Base-by-base conservation (phyloP, 2,329 filamentous ascomycete species). In the Microcyclospora tardicrescens region DNA sequence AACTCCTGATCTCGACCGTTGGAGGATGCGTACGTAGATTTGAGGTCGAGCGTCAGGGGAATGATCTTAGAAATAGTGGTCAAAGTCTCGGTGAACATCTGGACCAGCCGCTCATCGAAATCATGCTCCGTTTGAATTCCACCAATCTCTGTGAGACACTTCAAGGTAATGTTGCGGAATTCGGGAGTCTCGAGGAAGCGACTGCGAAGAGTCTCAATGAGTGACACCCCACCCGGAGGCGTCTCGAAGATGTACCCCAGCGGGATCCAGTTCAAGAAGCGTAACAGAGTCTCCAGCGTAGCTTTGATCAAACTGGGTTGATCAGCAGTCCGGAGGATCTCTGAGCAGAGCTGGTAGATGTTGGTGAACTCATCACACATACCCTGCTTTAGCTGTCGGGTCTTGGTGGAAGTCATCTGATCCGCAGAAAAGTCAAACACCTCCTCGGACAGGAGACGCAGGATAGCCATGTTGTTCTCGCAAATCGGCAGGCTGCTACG, bases 381-480 rank as follows among this genome's bases (percentile, higher is more conserved):
- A 49, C 85, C 94, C 51, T 87, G 89, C 71, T 98, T 98, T 46
- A 98, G 72, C 61, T 93, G 94, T 55, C 87, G 79, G 31, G 87
- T 93, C 71, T 98, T 98, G 42, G 82, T 77, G 29, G 89, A 95
- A n/a, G 91, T 98, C 89, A 98, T 95, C 61, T 95, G 85, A 58
- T 98, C 91, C 47, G 89, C 85, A 1, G 91, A 98, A 64, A 93
- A 98, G 67, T 98, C 91, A 58, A 98, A 98, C 29, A 98, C 89
- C 63, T 98, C 91, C 62, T 98, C 91, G 6, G 91, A 98, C 34
- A 98, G 74, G 53, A 98, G 69, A 43, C 91, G 81, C 51, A 98
- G 75, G 53, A 98, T 96, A 48, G 84, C 86, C 91, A 98, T 98
- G 71, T 98, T 98, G 70, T 98, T 98, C 68, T 98, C 91, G 74